These are phyloP conservation scores for Neurospora cerealis DNA, from an alignment of 495 filamentous ascomycete species.

Conservation along the genomic window DNA sequence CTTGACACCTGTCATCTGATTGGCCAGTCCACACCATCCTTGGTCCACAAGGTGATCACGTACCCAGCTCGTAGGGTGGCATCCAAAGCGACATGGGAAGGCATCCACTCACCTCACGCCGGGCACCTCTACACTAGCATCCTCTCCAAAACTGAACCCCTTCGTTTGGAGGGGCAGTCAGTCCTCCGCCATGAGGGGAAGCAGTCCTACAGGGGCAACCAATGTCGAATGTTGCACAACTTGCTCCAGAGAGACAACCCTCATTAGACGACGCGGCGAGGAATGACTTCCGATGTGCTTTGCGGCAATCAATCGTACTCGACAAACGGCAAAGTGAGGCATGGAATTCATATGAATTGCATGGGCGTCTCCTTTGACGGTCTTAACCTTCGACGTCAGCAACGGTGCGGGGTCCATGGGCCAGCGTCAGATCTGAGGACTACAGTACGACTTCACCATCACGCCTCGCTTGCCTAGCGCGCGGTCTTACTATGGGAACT, in stretches of 20 bases:
- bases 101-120: background rate
- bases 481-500: background rate
- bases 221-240: background rate
- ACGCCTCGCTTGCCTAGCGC: background rate
- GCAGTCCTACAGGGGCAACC: background rate
- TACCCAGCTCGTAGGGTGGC: slow-evolving; percentile 7
- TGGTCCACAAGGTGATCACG: slow-evolving; percentile 13
- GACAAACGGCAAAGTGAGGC: background rate
- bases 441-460: background rate
- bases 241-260: background rate
- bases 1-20: background rate
- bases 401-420: background rate
- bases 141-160: background rate
- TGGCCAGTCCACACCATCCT: background rate
- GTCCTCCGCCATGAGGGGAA: background rate
- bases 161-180: background rate
- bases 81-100: slow-evolving; percentile 1
- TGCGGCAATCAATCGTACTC: background rate
- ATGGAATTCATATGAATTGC: background rate
- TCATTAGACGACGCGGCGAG: background rate
- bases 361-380: background rate
- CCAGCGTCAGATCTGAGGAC: background rate
- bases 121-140: background rate
- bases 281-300: background rate
- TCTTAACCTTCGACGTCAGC: background rate